Conservation (phyloP, 2,329 filamentous ascomycete genomes). For the Penicillium occitanis region DNA sequence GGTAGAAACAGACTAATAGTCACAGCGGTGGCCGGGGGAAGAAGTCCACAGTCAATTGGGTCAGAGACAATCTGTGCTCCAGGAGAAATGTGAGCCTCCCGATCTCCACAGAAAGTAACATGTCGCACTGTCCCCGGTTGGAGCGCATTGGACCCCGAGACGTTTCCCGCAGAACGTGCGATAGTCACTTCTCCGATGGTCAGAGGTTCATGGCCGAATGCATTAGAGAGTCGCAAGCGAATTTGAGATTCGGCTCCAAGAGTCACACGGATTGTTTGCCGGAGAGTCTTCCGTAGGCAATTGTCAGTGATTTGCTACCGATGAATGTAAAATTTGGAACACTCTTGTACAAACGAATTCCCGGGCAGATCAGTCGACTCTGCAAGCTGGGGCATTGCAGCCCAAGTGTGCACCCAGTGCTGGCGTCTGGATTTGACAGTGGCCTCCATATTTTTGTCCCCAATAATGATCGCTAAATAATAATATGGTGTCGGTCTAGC, state of each 20-base stretch:
- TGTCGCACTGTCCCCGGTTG: slow-evolving; percentile 53
- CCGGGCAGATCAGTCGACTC: slow-evolving; percentile 63
- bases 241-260: slow-evolving; percentile 56
- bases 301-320: background rate
- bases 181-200: slow-evolving; percentile 61
- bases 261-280: slow-evolving; percentile 64
- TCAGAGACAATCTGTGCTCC: slow-evolving; percentile 62
- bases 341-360: slow-evolving; percentile 54
- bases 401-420: slow-evolving; percentile 65
- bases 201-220: slow-evolving; percentile 61
- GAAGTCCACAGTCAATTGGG: slow-evolving; percentile 56
- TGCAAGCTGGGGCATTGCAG: slow-evolving; percentile 64
- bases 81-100: slow-evolving; percentile 53
- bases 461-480: background rate
- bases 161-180: slow-evolving; percentile 48
- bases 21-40: slow-evolving; percentile 51
- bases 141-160: slow-evolving; percentile 54
- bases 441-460: background rate
- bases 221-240: slow-evolving; percentile 65
- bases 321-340: background rate
- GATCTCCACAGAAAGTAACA: slow-evolving; percentile 59
- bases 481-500: background rate
- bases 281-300: slow-evolving; percentile 27
- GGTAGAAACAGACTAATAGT: slow-evolving; percentile 60
- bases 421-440: background rate